Base-by-base conservation (phyloP, 768 basidiomycete genomes). In the Rhizopogon vulgaris region DNA sequence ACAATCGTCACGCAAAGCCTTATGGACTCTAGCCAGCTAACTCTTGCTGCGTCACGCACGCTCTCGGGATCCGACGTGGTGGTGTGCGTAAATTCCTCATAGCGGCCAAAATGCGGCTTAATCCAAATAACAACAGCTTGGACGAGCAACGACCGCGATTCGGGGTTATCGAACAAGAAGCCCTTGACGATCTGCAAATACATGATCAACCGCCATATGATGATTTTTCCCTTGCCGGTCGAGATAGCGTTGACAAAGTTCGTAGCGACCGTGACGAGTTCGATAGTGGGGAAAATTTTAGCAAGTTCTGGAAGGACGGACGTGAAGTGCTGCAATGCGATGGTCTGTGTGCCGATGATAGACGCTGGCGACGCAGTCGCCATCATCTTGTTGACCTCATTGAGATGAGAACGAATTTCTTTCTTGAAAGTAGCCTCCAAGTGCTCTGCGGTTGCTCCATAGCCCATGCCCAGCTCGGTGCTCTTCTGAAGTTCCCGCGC, bases 281-380 rank as follows among this genome's bases (percentile, higher is more conserved):
- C 94, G 8, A 88, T 79, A 5, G 79, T 83, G 14, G 80, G 69
- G 63, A 91, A 94, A 17, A 94, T 84, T 60, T 88, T 85, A 32
- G 83, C 76, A 17, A 97, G 75, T 63, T 93, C 90, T 4, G 94
- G 93, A 9, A 98, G 75, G 56, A 95, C 89, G 22, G 90, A 87
- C 2, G 91, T 87, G 65, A 96, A 97, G 69, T 94, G 88, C 63
- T 94, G 92, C 11, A 96, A 74, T 5, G 93, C 93, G 54, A 95
- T 85, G 1, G 92, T 93, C 63, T 98, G 95, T 2, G 95, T 95
- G 47, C 95, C 95, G 45, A 98, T 92, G 65, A 96, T 87, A n/a
- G 88, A 83, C 5, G 84, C 77, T 0, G 92, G 93, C 2, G 83
- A 76, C 0, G 79, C 76, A 2, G 79, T 80, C 0, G 83, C 77